A percentile compares a stretch with the other conserved stretches of the same genome.
These are phyloP conservation scores for Kwoniella pini DNA, from an alignment of 768 basidiomycete species.

Conservation along the genomic window DNA sequence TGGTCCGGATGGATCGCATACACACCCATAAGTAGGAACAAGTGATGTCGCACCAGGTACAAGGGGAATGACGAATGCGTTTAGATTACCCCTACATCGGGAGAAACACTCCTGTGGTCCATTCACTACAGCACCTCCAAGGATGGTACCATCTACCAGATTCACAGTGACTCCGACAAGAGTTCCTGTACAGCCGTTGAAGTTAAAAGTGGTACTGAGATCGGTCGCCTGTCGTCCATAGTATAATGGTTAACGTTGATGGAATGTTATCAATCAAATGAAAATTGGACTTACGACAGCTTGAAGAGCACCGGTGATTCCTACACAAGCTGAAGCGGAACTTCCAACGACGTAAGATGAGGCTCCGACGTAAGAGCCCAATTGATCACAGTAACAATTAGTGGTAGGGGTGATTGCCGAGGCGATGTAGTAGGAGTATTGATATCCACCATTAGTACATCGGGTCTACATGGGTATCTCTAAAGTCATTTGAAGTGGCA, in stretches of 20 bases:
- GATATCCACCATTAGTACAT: not conserved
- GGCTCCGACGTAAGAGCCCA: conserved; percentile 5
- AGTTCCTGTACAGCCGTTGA: conserved; percentile 2
- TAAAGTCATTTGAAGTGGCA: no score
- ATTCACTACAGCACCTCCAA: not conserved
- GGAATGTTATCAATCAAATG: not conserved
- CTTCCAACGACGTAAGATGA: conserved; percentile 8
- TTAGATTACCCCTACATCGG: not conserved
- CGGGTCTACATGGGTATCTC: no score
- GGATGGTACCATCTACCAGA: conserved; percentile 1
- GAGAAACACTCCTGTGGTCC: conserved; percentile 1
- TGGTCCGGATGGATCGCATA: conserved; percentile 2
- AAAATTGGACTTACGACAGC: conserved; percentile 1
- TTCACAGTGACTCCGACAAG: conserved; percentile 5
- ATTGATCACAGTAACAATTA: conserved; percentile 11
- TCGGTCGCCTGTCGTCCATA: conserved; percentile 12
- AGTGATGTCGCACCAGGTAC: conserved; percentile 2
- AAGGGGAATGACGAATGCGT: conserved; percentile 6
- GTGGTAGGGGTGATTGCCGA: not conserved
- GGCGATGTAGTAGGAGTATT: conserved; percentile 5
- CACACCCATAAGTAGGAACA: conserved; percentile 9
- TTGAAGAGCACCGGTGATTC: not conserved
- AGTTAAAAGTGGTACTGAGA: conserved; percentile 1
- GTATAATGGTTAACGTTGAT: no score
- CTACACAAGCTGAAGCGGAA: not conserved